Base-by-base conservation (phyloP, 495 filamentous ascomycete genomes). In the Viridothelium virens region DNA sequence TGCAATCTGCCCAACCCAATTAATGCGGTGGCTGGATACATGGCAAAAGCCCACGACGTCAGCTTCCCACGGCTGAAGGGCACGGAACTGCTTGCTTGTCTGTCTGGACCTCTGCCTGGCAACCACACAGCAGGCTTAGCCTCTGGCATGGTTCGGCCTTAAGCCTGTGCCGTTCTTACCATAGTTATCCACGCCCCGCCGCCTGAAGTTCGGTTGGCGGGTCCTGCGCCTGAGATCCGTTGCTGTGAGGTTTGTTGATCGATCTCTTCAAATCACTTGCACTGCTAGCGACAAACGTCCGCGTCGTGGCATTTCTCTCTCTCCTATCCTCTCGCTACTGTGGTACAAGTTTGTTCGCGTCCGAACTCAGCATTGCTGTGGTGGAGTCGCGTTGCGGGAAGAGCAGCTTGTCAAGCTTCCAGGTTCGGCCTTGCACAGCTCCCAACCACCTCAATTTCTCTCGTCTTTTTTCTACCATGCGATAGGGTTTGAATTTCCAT, bases 311-410 rank as follows among this genome's bases (percentile, higher is more conserved):
- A n/a, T 9, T 59, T 33, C n/a, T n/a, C n/a, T n/a, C n/a, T n/a
- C n/a, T n/a, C 53, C 36, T 36, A 3, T 34, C 31, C n/a, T 59
- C 31, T n/a, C 18, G 11, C 53, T 36, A 25, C 25, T 6, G 53
- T 59, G 5, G 53, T 18, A 59, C 53, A 59, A 36, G 53, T 59
- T 59, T 59, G 53, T 59, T 59, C 53, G 4, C 53, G 14, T 59
- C 36, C 31, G 31, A 38, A 63, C 1, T 63, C 62, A 10, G 11
- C 33, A 39, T 38, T 2, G 4, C 37, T 2, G 61, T n/a, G 34
- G 61, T 63, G 61, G 61, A 41, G 61, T 18, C 34, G 4, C 34
- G 38, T 41, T 25, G 25, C 34, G 38, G 7, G 12, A 2, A 33
- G 62, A n/a, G 37, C 62, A 12, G 62, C 47, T 36, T 16, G 11